Base-by-base conservation (phyloP, 1,284 basidiomycete species). In the Puccinia polysora region DNA sequence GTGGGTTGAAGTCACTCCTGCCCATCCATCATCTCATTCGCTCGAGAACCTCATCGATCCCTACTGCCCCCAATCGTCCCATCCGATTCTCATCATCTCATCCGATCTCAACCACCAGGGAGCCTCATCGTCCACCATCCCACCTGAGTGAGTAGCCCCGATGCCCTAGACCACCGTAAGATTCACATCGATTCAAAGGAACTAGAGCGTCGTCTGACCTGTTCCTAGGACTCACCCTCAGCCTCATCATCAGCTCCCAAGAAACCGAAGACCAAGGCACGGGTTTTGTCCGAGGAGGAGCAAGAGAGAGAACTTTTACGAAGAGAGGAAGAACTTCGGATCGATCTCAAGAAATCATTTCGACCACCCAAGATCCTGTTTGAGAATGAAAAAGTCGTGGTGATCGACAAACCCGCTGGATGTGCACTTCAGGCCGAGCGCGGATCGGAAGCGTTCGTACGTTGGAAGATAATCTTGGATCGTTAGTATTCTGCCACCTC, bases 361-460 rank as follows among this genome's bases (percentile, higher is more conserved):
- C 20, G 15, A 45, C 60, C 60, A 23, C 63, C 63, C 34, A 32
- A 65, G 49, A 52, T 65, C 38, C 25, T 65, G 25, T 65, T 32
- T 20, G 63, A 65, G 25, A 50, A 65, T 52, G 45, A 65, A 23
- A 65, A 65, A 36, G 63, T 65, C 30, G 34, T 65, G 1, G 63
- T 65, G 28, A 65, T 65, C 43, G 49, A 65, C 40, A 65, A 65
- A 52, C 63, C 63, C 28, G 45, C 63, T 52, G 63, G 63, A 34
- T 65, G 63, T 30, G 63, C 63, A n/a, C 49, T 65, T n/a, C 63
- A 65, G 34, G 63, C 63, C 18, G 45, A 65, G 20, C 45, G 14
- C 12, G 49, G 49, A 50, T 32, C 43, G 4, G 63, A 65, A 23
- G 20, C 63, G 15, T 65, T 34, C 30, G 52, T 65, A 18, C 25